These are phyloP conservation scores for Paecilomyces variotii DNA, from an alignment of 2,329 filamentous ascomycete genomes.

Conservation along the genomic window DNA sequence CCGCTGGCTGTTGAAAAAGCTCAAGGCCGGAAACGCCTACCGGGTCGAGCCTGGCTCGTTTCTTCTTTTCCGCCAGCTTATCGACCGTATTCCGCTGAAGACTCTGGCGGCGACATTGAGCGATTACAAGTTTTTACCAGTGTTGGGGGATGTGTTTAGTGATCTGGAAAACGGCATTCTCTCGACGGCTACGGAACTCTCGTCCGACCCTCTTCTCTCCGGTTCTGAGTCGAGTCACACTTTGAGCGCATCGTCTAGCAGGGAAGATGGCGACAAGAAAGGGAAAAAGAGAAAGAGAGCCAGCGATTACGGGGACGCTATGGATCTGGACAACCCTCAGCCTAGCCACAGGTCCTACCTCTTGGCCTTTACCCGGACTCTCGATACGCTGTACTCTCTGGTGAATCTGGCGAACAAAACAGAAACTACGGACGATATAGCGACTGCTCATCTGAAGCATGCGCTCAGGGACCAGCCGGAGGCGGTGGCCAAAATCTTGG, in stretches of 20 bases:
- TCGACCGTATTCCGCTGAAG: conserved; percentile 61
- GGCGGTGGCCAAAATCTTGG: conserved; percentile 25
- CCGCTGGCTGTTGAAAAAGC: conserved; percentile 57
- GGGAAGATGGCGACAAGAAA: conserved; percentile 15
- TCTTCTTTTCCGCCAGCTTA: conserved; percentile 53
- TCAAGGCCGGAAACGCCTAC: conserved; percentile 39
- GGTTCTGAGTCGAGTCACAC: conserved; percentile 30
- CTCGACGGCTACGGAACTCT: conserved; percentile 7
- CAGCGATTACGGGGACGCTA: conserved; percentile 13
- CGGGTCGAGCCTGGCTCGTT: conserved; percentile 41
- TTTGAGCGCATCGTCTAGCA: conserved; percentile 18
- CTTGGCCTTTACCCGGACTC: conserved; percentile 22
- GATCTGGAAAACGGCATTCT: conserved; percentile 38
- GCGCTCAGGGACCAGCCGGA: conserved; percentile 30
- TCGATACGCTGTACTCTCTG: conserved; percentile 28
- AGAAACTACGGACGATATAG: conserved; percentile 19
- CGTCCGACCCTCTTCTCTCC: conserved; percentile 15
- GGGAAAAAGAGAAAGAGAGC: conserved; percentile 33
- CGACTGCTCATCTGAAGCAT: conserved; percentile 33
- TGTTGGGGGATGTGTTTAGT: conserved; percentile 58
- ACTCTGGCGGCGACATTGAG: conserved; percentile 63
- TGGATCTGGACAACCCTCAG: conserved; percentile 23
- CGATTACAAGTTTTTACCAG: conserved; percentile 58
- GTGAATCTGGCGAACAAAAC: conserved; percentile 19
- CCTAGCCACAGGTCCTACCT: conserved; percentile 24